phyloP scores from a whole-genome alignment of 352 stramenopile species.

The Pseudoperonospora humuli region DNA sequence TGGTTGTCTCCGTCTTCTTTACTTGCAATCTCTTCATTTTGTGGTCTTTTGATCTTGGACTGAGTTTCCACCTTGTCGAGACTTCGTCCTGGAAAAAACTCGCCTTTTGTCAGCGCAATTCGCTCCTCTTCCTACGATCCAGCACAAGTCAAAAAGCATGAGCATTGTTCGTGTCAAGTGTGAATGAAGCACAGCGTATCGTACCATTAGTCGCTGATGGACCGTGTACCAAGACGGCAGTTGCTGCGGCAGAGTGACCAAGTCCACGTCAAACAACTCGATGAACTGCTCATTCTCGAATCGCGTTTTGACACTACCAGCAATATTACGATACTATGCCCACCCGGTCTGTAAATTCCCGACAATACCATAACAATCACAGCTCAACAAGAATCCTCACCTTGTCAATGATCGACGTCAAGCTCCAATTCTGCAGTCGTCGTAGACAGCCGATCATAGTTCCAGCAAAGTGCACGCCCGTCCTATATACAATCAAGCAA shows the following conservation, averaged over 20 bases:
- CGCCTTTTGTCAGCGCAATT: constrained; percentile 51
- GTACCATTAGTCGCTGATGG: constrained; percentile 72
- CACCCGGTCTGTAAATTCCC: neutral
- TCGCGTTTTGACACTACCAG: constrained; percentile 76
- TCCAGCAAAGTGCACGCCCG: constrained; percentile 62
- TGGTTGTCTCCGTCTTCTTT: constrained; percentile 5
- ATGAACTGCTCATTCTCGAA: constrained; percentile 89
- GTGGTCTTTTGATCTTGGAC: neutral
- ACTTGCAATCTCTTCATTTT: constrained; percentile 4
- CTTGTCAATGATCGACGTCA: constrained; percentile 85
- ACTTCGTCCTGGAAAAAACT: constrained; percentile 55
- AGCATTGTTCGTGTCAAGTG: neutral
- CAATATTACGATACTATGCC: constrained; percentile 80
- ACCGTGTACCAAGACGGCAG: constrained; percentile 74
- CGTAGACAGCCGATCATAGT: constrained; percentile 79
- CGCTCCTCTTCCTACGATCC: constrained; percentile 58
- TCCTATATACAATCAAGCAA: constrained; percentile 29
- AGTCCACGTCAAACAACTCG: constrained; percentile 81
- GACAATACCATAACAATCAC: neutral
- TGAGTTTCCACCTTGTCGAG: constrained; percentile 7
- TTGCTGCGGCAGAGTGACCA: constrained; percentile 72
- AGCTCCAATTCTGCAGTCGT: constrained; percentile 78
- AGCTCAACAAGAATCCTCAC: constrained; percentile 10
- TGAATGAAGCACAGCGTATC: neutral
- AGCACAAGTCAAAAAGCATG: neutral